Percentiles rank a stretch among this genome's conserved stretches.
Evolutionary conservation across 768 basidiomycete genomes (phyloP).

Genomic region (Antrodiella citrinella): DNA sequence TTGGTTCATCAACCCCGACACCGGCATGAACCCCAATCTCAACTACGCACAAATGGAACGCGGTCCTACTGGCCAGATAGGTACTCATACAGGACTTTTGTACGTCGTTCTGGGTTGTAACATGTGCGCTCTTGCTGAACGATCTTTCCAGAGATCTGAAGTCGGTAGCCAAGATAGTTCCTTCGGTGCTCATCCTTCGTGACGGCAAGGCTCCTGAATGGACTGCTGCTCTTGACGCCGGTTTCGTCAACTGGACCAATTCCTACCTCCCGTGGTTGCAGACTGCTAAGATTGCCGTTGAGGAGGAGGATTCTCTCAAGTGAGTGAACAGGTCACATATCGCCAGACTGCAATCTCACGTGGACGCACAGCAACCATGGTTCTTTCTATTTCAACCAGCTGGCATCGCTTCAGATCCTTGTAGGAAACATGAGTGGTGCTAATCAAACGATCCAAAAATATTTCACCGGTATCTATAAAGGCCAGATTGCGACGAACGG

Average conservation of each 20-base stretch:
- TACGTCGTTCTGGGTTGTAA: conserved; percentile 23
- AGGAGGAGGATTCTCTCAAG: conserved; percentile 44
- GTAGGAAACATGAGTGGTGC: conserved; percentile 44
- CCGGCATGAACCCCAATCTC: conserved; percentile 59
- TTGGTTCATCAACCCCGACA: conserved; percentile 51
- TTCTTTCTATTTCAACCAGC: conserved; percentile 54
- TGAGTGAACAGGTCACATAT: conserved; percentile 21
- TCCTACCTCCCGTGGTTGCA: conserved; percentile 53
- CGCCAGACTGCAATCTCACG: neutral
- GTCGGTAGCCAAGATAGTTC: conserved; percentile 46
- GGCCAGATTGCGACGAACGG: conserved; percentile 48
- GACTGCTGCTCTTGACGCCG: conserved; percentile 42
- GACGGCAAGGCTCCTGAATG: conserved; percentile 41
- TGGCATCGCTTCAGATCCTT: conserved; percentile 47
- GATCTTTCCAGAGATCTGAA: conserved; percentile 42
- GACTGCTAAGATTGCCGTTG: conserved; percentile 36
- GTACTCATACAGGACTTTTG: conserved; percentile 50
- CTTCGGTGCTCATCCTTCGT: conserved; percentile 45
- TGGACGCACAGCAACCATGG: conserved; percentile 57
- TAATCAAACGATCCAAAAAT: conserved; percentile 34
- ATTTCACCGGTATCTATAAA: conserved; percentile 43
- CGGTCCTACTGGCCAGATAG: conserved; percentile 18
- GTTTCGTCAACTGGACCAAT: conserved; percentile 42
- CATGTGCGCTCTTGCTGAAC: neutral
- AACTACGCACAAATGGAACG: conserved; percentile 31